These are phyloP conservation scores for Dendrobium chrysotoxum DNA, from an alignment of 106 monocot species.

Conservation along the genomic window DNA sequence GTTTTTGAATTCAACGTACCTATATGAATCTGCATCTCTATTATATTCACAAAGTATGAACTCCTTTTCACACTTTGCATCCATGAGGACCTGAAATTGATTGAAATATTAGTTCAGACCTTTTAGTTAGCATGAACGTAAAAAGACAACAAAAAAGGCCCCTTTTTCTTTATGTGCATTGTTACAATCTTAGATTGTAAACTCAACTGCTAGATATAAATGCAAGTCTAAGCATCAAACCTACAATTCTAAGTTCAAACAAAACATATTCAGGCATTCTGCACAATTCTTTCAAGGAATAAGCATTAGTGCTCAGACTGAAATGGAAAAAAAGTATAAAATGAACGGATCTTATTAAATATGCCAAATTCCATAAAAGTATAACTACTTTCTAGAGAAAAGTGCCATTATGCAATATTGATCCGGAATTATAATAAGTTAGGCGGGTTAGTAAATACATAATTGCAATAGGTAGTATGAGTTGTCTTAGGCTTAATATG, in stretches of 20 bases:
- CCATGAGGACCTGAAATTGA: slow-evolving; percentile 41
- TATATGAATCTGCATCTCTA: slow-evolving; percentile 94
- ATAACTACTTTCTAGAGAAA: no score
- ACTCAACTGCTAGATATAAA: background rate
- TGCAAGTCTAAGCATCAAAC: background rate
- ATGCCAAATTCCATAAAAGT: no score
- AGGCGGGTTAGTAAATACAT: no score
- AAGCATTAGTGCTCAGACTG: background rate
- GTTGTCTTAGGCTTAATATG: no score
- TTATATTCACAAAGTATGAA: slow-evolving; percentile 96
- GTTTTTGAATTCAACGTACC: slow-evolving; percentile 23
- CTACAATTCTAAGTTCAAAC: background rate
- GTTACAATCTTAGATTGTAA: background rate
- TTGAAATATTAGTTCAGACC: background rate
- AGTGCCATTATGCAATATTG: no score
- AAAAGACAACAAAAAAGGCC: background rate
- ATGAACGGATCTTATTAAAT: no score
- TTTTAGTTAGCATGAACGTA: background rate
- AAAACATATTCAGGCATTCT: background rate
- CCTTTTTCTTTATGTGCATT: background rate
- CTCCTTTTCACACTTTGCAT: slow-evolving; percentile 61
- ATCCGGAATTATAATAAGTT: no score
- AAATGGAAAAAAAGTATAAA: no score
- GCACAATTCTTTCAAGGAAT: background rate
- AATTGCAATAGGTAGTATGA: no score